These are phyloP conservation scores for Trypanosoma melophagium DNA, from an alignment of 208 protist genomes.

Conservation along the genomic window DNA sequence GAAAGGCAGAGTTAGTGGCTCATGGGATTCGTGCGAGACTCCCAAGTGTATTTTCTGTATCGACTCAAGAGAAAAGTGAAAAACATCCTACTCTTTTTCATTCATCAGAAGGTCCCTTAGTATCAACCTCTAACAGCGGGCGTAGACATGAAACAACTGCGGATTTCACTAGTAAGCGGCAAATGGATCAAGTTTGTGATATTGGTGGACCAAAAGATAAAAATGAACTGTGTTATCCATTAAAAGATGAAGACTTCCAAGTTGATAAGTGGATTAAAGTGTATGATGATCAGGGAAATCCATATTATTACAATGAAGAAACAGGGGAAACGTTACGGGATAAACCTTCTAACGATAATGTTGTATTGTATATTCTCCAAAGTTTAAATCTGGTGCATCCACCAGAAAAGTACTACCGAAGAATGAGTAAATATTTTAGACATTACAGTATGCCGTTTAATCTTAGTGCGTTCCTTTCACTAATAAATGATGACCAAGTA, in stretches of 20 bases:
- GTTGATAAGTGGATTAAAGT: constrained; percentile 2
- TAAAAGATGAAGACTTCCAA: too few species aligned
- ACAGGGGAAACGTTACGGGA: constrained; percentile 5
- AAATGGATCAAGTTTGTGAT: too few species aligned
- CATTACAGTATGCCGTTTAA: constrained; percentile 14
- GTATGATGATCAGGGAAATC: constrained; percentile 8
- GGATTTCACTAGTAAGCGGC: too few species aligned
- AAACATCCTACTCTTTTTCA: neutral
- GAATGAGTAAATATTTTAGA: constrained; percentile 17
- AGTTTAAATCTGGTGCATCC: constrained; percentile 7
- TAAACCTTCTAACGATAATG: neutral
- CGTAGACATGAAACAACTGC: too few species aligned
- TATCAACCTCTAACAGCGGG: too few species aligned
- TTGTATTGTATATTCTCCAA: constrained; percentile 11
- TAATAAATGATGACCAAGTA: constrained; percentile 17
- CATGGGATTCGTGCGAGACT: neutral
- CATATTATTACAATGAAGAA: constrained; percentile 14
- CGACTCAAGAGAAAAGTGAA: neutral
- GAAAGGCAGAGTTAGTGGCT: constrained; percentile 7
- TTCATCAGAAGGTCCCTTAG: too few species aligned
- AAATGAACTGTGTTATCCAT: too few species aligned
- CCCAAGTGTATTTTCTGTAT: neutral
- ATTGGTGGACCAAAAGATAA: too few species aligned
- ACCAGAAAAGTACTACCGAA: constrained; percentile 17
- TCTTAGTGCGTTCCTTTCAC: constrained; percentile 10